phyloP scores from a whole-genome alignment of 2,329 filamentous ascomycete genomes.

The Trichothecium sympodiale region DNA sequence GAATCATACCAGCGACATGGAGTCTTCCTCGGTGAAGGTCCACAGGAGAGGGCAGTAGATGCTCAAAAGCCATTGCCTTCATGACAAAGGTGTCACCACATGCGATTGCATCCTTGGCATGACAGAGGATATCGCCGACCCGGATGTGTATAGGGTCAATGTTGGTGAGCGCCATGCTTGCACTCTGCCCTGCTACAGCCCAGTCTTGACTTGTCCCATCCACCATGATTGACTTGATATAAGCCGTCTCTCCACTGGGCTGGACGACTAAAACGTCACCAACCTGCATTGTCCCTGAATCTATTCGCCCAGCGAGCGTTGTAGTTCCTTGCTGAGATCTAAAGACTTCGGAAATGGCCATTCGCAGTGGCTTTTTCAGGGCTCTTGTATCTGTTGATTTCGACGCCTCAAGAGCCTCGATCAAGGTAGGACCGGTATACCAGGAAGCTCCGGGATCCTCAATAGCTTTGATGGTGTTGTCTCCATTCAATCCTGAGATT shows the following conservation, averaged over 20 bases:
- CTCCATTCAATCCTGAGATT: slow-evolving; percentile 78
- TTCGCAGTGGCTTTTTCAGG: slow-evolving; percentile 67
- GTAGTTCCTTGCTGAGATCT: slow-evolving; percentile 70
- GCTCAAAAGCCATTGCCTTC: slow-evolving; percentile 82
- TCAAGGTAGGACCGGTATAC: slow-evolving; percentile 70
- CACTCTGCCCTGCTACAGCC: slow-evolving; percentile 87
- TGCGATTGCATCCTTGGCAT: slow-evolving; percentile 52
- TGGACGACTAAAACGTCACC: slow-evolving; percentile 73
- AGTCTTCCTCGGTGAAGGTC: slow-evolving; percentile 82
- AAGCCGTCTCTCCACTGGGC: slow-evolving; percentile 70
- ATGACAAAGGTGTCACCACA: slow-evolving; percentile 66
- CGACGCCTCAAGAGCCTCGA: slow-evolving; percentile 77
- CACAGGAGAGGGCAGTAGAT: slow-evolving; percentile 77
- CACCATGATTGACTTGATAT: slow-evolving; percentile 71
- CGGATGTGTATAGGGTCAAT: slow-evolving; percentile 77
- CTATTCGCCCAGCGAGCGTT: slow-evolving; percentile 77
- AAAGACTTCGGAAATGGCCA: slow-evolving; percentile 84
- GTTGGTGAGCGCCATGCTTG: slow-evolving; percentile 70
- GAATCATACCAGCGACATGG: slow-evolving; percentile 66
- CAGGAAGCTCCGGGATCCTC: slow-evolving; percentile 51
- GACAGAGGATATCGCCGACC: slow-evolving; percentile 79
- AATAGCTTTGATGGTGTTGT: slow-evolving; percentile 62
- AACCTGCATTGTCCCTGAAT: slow-evolving; percentile 71
- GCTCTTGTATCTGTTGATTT: slow-evolving; percentile 56
- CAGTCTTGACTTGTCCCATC: slow-evolving; percentile 67